Evolutionary conservation across 208 protist species (phyloP), one percentile per base, ranked within the genome.

Genomic region (Wallacemonas sp.): DNA sequence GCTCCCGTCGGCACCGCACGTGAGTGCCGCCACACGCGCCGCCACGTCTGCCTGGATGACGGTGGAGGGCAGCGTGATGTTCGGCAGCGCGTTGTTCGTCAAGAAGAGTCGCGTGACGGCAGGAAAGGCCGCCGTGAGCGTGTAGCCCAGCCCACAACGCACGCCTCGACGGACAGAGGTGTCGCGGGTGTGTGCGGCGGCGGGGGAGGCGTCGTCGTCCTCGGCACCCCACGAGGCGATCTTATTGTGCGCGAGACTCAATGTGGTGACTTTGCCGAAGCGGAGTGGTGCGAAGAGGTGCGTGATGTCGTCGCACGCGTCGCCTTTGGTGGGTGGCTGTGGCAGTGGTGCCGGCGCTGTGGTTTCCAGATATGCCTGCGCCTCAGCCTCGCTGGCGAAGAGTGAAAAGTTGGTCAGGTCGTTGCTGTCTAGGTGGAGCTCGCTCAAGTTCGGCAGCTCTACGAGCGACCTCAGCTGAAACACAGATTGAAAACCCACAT

Each of bases 381-480:
- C 63, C 8, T 67, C 59, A 0, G 30, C 29, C 32, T 70, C 53
- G 12, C 64, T 48, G 26, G 21, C 54, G 19, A 78, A 66, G 6
- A 91, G 54, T 1, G 57, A 48, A 26, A 88, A 71, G 21, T 55
- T 55, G 0, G 36, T 46, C 13, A 95, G 68, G 3, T 69, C 44
- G 63, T 96, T 96, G 10, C 63, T 58, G 45, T 96, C 90, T 21
- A 96, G 67, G 67, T 96, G 90, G 9, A 96, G 73, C 73, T 93
- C 85, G n/a, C 52, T 59, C 41, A 96, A 61, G 17, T 50, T 39
- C 6, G 80, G 83, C 38, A 81, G 32, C 26, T 85, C 76, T 0
- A 92, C 68, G 26, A 93, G 60, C 15, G 63, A 44, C 0, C 79
- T 65, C 12, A 93, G 71, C 63, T 89, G 77, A 33, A 66, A 70